Evolutionary conservation across 2,329 filamentous ascomycete species (phyloP).

Genomic region (Fonsecaea nubica): DNA sequence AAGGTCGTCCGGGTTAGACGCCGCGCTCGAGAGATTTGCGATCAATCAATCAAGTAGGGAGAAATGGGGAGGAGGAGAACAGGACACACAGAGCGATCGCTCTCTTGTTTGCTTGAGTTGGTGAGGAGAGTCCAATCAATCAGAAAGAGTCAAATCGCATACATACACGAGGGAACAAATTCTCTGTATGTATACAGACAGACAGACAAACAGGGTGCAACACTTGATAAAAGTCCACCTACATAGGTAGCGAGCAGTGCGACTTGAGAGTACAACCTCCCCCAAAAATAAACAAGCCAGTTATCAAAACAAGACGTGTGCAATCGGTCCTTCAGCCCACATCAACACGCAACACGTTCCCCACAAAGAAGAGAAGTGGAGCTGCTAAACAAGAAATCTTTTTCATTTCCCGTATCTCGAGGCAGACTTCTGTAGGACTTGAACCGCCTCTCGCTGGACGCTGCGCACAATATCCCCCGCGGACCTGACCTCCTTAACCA

Average conservation of each 20-base stretch:
- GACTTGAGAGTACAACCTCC: background rate
- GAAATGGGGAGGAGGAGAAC: too few relatives aligned
- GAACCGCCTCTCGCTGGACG: slow-evolving; percentile 33
- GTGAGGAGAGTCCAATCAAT: background rate
- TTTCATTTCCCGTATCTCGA: slow-evolving; percentile 14
- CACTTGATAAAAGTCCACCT: too few relatives aligned
- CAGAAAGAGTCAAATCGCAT: background rate
- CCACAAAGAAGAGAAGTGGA: background rate
- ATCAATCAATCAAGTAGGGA: background rate
- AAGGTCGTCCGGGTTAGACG: background rate
- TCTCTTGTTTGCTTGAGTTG: background rate
- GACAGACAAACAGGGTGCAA: too few relatives aligned
- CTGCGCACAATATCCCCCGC: slow-evolving; percentile 59
- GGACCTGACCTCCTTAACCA: slow-evolving; percentile 58
- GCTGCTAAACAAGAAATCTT: background rate
- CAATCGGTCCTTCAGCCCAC: background rate
- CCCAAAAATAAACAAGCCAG: background rate
- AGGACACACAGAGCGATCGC: too few relatives aligned
- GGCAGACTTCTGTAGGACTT: slow-evolving; percentile 31
- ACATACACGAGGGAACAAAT: background rate
- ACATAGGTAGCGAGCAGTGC: too few relatives aligned
- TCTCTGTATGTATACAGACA: too few relatives aligned
- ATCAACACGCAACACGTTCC: too few relatives aligned
- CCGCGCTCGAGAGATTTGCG: background rate
- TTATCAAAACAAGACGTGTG: background rate